Evolutionary conservation across 345 rosid species (phyloP), one percentile per base, ranked within the genome.

Genomic region (Mercurialis annua): DNA sequence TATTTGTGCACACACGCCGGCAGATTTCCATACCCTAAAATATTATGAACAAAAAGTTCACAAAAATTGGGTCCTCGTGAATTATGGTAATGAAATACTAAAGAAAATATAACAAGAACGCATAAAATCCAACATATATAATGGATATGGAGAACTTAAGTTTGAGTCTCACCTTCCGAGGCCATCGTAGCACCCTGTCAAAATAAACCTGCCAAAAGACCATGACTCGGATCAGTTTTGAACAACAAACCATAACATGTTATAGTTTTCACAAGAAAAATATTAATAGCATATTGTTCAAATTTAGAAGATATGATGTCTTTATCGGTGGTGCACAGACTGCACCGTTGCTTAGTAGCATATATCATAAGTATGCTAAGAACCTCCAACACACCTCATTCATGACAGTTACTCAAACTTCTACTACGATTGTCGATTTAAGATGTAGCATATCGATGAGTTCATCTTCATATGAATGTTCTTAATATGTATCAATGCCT

Each of bases 161-260:
- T 7, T 10, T 43, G 42, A 53, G 48, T 48, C 36, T 75, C 70
- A 89, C 98, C 96, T 86, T 73, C 92, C 94, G 69, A 86, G 74
- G 60, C 88, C 78, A 78, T 90, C 98, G 71, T 86, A 92, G 82
- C 91, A 86, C 46, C 99, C 97, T 0, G 95, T 84, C 82, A 94
- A 75, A 73, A 93, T 78, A 74, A 93, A 89, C 81, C 99, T 91
- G 91, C 83, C 83, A 69, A 85, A 59, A 73, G 60, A 59, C 57
- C 34, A 70, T 50, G 66, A 83, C 66, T 20, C 44, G 58, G 42
- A 52, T 59, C 44, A 64, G 58, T 27, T 61, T 46, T 10, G 56
- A 40, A 40, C 5, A 40, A 34, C 4, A 34, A 43, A 26, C 29
- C 14, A 55, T 30, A 1, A 38, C 36, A 42, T 20, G 24, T 24